These are phyloP conservation scores for Paramecium caudatum DNA, from an alignment of 73 alveolate species.

Conservation along the genomic window DNA sequence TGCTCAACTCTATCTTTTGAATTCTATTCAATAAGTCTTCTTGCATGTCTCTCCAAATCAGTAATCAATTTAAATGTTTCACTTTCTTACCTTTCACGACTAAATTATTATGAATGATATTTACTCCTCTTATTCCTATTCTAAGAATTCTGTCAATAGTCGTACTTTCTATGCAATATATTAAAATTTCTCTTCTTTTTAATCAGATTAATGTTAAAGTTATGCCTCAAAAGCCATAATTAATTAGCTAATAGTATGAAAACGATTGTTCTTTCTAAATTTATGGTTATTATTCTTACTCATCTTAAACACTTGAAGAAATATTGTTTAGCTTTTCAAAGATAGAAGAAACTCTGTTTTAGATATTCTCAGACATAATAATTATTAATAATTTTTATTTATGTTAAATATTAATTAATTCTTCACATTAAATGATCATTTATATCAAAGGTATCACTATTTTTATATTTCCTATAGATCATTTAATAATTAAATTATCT, in stretches of 20 bases:
- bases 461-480: conserved; percentile 25
- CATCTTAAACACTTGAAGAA: conserved; percentile 66
- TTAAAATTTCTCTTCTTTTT: conserved; percentile 49
- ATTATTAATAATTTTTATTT: conserved; percentile 45
- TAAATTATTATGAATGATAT: background rate
- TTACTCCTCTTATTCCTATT: conserved; percentile 64
- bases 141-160: conserved; percentile 42
- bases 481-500: background rate
- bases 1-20: conserved; percentile 75
- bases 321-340: conserved; percentile 65
- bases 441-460: conserved; percentile 34
- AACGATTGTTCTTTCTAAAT: conserved; percentile 53
- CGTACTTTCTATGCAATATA: conserved; percentile 57
- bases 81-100: conserved; percentile 70
- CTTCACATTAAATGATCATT: conserved; percentile 37
- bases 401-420: background rate
- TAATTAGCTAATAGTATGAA: conserved; percentile 49
- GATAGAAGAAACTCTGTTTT: conserved; percentile 59
- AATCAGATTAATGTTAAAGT: conserved; percentile 53
- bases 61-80: conserved; percentile 62
- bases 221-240: conserved; percentile 69
- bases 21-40: conserved; percentile 73
- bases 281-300: background rate
- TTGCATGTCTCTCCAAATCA: conserved; percentile 75
- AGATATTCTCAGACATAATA: conserved; percentile 64